Base-by-base conservation (phyloP, 805 yeast species). In the Diddensiella caesifluorescens region DNA sequence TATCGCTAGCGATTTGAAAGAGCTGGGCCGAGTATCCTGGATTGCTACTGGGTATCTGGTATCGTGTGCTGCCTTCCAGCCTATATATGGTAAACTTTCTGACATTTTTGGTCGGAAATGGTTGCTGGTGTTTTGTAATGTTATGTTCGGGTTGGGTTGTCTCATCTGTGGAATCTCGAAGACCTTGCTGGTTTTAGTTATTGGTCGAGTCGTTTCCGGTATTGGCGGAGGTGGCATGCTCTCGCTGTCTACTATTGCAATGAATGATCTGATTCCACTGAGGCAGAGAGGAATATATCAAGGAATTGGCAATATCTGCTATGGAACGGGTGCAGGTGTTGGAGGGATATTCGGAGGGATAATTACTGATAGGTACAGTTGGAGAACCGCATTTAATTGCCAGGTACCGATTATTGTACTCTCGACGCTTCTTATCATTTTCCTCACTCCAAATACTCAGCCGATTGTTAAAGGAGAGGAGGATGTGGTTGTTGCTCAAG, bases 191-290 rank as follows among this genome's bases (percentile, higher is more conserved):
- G 68, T 73, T 69, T 63, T 83, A 28, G 79, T 83, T 40, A 80
- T 74, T 2, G 90, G 88, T 1, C 69, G 95, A 52, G 80, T 85
- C 47, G 68, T 87, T 38, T 79, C 94, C 20, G 96, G 96, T 15
- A 73, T 83, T 42, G 95, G 95, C 9, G 95, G 95, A n/a, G 92
- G 95, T 4, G 95, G 95, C 1, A 74, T 87, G 55, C 76, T 80
- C 38, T 72, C 89, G 0, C 65, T 86, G 51, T 74, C 85, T 13
- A 80, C 95, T 4, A 82, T 87, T 44, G 72, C 88, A 2, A 73
- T 82, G 52, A 76, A 85, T 21, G 95, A 87, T 60, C 66, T 85
- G 35, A 80, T 88, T 21, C 79, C 92, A 1, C 70, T 83, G 47
- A 70, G 92, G 42, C 76, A 80, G 31, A 69, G 96, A 45, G 95